Base-by-base conservation (phyloP, 2,329 filamentous ascomycete genomes). In the Trichophyton rubrum region DNA sequence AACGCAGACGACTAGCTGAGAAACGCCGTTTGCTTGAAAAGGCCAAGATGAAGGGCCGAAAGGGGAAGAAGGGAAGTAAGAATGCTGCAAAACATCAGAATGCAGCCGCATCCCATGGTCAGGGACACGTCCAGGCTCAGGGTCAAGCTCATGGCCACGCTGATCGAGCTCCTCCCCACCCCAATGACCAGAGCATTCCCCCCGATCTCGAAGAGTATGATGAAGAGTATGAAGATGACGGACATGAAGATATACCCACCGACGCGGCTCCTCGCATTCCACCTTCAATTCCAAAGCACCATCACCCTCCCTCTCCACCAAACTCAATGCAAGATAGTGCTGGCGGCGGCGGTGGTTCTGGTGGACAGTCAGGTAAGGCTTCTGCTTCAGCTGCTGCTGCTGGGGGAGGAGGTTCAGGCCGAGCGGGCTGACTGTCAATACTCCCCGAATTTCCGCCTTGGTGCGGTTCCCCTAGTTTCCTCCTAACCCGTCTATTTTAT, bases 1-100 rank as follows among this genome's bases (percentile, higher is more conserved):
- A 89, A 70, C 86, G 90, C 56, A 89, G 89, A 68, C 84, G 91
- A 64, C 80, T 92, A 66, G 89, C 88, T n/a, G 90, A 96, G 73
- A 88, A 92, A 69, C 85, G 87, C 63, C 81, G 91, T 56, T 77
- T 95, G 35, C 74, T 96, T 60, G 92, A 96, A 71, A 96, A 96
- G 74, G 90, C 91, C 22, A 95, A 96, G 77, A 89, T 90, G 77
- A 96, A 95, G 77, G 88, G 87, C 59, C 83, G 90, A 35, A 96
- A 96, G 76, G 86, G 85, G 58, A 95, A 89, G 78, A 96, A 96
- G 77, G 81, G 82, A 27, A 83, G 78, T 66, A 95, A 93, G 72
- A 80, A 81, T 61, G 73, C 78, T n/a, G 73, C 75, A 1, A 85
- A 84, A 70, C 68, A 65, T 62, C 66, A 61, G 55, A 61, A 62